phyloP scores from a whole-genome alignment of 2,329 filamentous ascomycete species.

The Ceratocystis lukuohia region DNA sequence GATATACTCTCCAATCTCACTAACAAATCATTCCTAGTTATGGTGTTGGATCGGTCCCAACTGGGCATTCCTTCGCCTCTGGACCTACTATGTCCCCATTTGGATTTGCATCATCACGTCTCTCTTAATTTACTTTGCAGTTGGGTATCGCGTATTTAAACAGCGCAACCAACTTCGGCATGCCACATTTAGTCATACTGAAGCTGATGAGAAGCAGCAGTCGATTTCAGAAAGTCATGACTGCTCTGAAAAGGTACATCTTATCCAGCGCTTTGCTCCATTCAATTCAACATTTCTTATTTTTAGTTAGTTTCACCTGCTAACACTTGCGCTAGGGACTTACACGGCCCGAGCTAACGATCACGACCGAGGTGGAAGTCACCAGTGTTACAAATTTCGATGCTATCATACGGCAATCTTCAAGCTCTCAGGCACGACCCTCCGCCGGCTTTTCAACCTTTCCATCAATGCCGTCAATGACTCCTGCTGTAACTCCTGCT shows the following conservation, averaged over 20 bases:
- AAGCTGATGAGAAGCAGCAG: conserved; percentile 21
- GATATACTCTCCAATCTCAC: not conserved
- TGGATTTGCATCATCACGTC: conserved; percentile 47
- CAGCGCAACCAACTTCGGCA: conserved; percentile 43
- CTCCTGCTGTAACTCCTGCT: not conserved
- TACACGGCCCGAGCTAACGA: conserved; percentile 29
- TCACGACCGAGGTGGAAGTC: conserved; percentile 36
- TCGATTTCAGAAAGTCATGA: conserved; percentile 23
- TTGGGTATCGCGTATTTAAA: conserved; percentile 47
- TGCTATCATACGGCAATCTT: conserved; percentile 4
- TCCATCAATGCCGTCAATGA: not conserved
- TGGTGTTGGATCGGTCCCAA: conserved; percentile 48
- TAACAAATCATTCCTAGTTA: conserved; percentile 29
- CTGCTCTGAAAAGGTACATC: conserved; percentile 28
- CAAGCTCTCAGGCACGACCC: not conserved
- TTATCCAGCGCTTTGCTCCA: not conserved
- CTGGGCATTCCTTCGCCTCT: conserved; percentile 45
- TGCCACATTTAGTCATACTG: conserved; percentile 27
- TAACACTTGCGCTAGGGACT: conserved; percentile 22
- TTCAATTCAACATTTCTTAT: not conserved
- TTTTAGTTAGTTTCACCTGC: not conserved
- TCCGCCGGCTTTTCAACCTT: conserved; percentile 6
- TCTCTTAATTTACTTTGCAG: conserved; percentile 40
- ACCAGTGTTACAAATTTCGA: conserved; percentile 10
- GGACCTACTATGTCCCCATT: conserved; percentile 48